phyloP scores from a whole-genome alignment of 768 basidiomycete species.

The Mycena floridula region DNA sequence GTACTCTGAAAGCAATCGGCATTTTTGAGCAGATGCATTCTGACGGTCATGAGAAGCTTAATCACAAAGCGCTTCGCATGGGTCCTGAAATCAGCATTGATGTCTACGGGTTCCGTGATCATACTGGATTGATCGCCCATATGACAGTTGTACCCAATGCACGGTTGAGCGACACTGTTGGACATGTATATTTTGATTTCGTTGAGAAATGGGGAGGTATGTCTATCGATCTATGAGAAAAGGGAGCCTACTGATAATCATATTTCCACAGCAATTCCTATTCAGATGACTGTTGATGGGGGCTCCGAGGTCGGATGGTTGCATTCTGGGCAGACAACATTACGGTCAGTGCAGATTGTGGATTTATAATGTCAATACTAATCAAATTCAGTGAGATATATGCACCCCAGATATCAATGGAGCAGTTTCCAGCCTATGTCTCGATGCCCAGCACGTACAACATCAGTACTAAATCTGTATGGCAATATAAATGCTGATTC shows the following conservation, averaged over 20 bases:
- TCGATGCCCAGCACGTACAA: neutral
- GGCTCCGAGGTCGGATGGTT: constrained; percentile 4
- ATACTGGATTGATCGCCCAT: neutral
- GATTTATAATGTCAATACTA: neutral
- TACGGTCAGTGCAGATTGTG: neutral
- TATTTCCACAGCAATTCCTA: neutral
- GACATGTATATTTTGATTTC: neutral
- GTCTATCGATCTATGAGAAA: neutral
- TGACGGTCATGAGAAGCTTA: constrained; percentile 7
- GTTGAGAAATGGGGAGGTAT: neutral
- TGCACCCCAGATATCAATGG: neutral
- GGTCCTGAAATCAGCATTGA: constrained; percentile 6
- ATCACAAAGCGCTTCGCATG: constrained; percentile 4
- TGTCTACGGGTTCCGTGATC: constrained; percentile 7
- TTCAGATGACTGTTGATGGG: constrained; percentile 6
- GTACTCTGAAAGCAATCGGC: constrained; percentile 1
- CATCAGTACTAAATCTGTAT: neutral
- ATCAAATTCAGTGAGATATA: neutral
- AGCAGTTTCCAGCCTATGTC: neutral
- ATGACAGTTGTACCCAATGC: neutral
- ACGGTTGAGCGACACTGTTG: neutral
- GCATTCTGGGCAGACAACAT: neutral
- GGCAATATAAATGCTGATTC: neutral
- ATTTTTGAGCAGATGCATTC: constrained; percentile 5
- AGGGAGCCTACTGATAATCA: neutral